These are phyloP conservation scores for Lentinula sp. DNA, from an alignment of 768 basidiomycete genomes.

Conservation along the genomic window DNA sequence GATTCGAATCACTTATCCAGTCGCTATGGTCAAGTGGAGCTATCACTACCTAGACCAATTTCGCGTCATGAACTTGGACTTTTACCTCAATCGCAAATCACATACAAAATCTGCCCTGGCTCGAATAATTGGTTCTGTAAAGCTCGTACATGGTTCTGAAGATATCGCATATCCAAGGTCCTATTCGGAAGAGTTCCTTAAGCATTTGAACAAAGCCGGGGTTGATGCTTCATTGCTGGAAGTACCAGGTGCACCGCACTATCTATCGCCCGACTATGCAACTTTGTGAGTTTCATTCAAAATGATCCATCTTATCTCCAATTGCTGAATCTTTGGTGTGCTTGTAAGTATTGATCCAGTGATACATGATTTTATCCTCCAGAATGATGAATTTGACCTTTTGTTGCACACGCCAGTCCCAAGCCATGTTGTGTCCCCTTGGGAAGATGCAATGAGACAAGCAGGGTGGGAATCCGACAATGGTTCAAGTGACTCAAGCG, in stretches of 20 bases:
- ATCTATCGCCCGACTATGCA: conserved; percentile 11
- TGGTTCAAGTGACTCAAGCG: not conserved
- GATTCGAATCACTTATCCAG: not conserved
- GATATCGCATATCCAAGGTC: conserved; percentile 18
- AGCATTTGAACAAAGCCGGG: conserved; percentile 15
- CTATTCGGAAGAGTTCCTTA: conserved; percentile 11
- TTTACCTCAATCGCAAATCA: not conserved
- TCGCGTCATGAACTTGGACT: conserved; percentile 1
- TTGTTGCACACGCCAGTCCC: not conserved
- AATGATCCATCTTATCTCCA: no score
- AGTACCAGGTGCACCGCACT: conserved; percentile 14
- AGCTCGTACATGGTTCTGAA: conserved; percentile 7
- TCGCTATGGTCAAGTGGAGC: not conserved
- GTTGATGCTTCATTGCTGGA: conserved; percentile 10
- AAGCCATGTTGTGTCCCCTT: not conserved
- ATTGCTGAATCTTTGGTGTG: not conserved
- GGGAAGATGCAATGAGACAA: not conserved
- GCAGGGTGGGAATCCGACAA: not conserved
- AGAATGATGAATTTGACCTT: not conserved
- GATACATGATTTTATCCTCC: not conserved
- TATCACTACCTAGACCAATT: not conserved
- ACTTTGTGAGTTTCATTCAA: conserved; percentile 5
- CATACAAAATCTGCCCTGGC: not conserved
- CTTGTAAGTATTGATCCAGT: not conserved
- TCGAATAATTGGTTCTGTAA: conserved; percentile 4